Evolutionary conservation across 2,329 filamentous ascomycete genomes (phyloP).

Genomic region (Sporothrix euskadiensis): DNA sequence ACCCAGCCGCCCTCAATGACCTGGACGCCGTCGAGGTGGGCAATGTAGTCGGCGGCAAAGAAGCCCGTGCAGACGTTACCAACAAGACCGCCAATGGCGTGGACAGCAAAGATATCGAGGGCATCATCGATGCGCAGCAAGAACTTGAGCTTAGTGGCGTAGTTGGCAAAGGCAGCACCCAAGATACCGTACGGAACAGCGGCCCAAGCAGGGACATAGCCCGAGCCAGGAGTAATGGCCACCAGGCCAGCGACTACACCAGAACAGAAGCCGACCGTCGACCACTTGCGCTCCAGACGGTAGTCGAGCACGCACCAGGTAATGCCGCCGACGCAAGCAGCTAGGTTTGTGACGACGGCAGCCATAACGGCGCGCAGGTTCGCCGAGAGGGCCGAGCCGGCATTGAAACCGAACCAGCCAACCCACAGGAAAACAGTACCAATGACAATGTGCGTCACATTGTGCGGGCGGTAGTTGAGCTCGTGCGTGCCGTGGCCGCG

Average conservation of each 20-base stretch:
- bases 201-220: slow-evolving; percentile 70
- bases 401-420: slow-evolving; percentile 97
- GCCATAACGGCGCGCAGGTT: slow-evolving; percentile 90
- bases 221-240: slow-evolving; percentile 80
- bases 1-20: slow-evolving; percentile 66
- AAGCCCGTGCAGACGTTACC: slow-evolving; percentile 78
- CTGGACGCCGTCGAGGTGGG: slow-evolving; percentile 68
- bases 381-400: slow-evolving; percentile 75
- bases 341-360: slow-evolving; percentile 82
- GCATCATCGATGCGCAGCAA: slow-evolving; percentile 77
- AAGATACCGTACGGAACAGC: slow-evolving; percentile 60
- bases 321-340: slow-evolving; percentile 77
- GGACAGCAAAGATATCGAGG: slow-evolving; percentile 88
- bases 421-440: slow-evolving; percentile 83
- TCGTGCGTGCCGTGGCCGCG: slow-evolving; percentile 61
- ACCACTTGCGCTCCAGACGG: slow-evolving; percentile 90
- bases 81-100: slow-evolving; percentile 79
- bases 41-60: slow-evolving; percentile 74
- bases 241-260: slow-evolving; percentile 85
- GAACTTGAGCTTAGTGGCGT: slow-evolving; percentile 80
- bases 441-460: slow-evolving; percentile 71
- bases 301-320: slow-evolving; percentile 87
- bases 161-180: slow-evolving; percentile 72
- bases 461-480: slow-evolving; percentile 69
- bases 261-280: slow-evolving; percentile 89